Evolutionary conservation across 345 rosid genomes (phyloP), one percentile per base, ranked within the genome.

Genomic region (Ceriops zippeliana): DNA sequence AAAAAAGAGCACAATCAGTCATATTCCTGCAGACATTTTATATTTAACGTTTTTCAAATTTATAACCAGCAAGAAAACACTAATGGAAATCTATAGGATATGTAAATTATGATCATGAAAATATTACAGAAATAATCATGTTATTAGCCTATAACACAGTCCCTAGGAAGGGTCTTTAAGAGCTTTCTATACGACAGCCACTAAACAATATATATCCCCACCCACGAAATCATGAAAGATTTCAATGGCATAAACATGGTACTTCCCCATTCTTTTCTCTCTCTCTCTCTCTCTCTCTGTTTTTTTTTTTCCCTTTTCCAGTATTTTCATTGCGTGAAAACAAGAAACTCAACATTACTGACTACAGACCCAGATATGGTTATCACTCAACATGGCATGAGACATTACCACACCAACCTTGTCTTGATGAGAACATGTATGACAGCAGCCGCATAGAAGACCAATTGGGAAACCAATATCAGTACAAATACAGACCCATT

Each of bases 401-500:
- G 65, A 58, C 7, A 34, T 67, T n/a, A 71, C 42, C 53, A 67
- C 52, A 82, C 83, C 47, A 73, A 91, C 99, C 92, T 87, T 72
- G 79, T 82, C 77, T 82, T 88, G 62, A 95, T 27, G 79, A 84
- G 76, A 38, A 83, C 85, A 77, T 91, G 92, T 63, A 84, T 30
- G 52, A 83, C 65, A n/a, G 97, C 97, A 49, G 78, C 87, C 72
- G 75, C 81, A 79, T 91, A 87, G 83, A 91, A 91, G 77, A 79
- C 66, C 74, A 82, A 63, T 72, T 87, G 91, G 65, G 97, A 88
- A 73, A 83, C 80, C 77, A 87, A 64, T 71, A 82, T 61, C 70
- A 95, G 76, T 42, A 91, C 69, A 67, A 81, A 74, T 64, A 87
- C 65, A 73, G 69, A 68, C 24, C 96, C 96, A 79, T 90, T 91